These are phyloP conservation scores for Aspergillus sp. DNA, from an alignment of 2,329 filamentous ascomycete genomes.

Conservation along the genomic window DNA sequence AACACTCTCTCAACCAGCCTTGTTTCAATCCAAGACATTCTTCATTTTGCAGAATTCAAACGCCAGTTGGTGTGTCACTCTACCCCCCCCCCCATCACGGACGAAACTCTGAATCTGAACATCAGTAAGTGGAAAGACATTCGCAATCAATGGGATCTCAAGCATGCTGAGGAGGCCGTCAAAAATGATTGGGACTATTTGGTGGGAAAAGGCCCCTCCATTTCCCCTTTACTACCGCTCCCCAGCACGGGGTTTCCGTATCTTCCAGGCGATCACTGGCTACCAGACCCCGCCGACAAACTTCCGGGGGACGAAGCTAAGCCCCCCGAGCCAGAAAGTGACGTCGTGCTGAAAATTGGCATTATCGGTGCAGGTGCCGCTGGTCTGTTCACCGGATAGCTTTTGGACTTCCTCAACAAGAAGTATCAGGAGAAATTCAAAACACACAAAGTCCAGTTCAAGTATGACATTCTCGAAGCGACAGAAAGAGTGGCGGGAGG, in stretches of 20 bases:
- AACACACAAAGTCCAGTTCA: not conserved
- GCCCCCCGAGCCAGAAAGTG: not conserved
- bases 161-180: not conserved
- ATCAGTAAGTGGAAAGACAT: not conserved
- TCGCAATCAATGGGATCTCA: not conserved
- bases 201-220: not conserved
- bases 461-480: not conserved
- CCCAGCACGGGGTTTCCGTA: not conserved
- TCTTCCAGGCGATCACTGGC: not conserved
- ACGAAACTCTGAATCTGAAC: not conserved
- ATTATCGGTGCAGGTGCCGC: not conserved
- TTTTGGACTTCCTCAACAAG: not conserved
- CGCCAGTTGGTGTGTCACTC: not conserved
- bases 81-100: not conserved
- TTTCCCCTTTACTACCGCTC: not conserved
- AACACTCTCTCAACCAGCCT: not conserved
- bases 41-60: not conserved
- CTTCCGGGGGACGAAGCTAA: not conserved
- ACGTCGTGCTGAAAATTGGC: not conserved
- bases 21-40: not conserved
- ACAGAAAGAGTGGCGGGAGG: not conserved
- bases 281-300: not conserved
- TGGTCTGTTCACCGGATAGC: not conserved
- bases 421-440: not conserved
- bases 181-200: not conserved